Percentiles rank a stretch among this genome's conserved stretches.
Evolutionary conservation across 2,329 filamentous ascomycete genomes (phyloP).

Genomic region (Lachnellula cervina): DNA sequence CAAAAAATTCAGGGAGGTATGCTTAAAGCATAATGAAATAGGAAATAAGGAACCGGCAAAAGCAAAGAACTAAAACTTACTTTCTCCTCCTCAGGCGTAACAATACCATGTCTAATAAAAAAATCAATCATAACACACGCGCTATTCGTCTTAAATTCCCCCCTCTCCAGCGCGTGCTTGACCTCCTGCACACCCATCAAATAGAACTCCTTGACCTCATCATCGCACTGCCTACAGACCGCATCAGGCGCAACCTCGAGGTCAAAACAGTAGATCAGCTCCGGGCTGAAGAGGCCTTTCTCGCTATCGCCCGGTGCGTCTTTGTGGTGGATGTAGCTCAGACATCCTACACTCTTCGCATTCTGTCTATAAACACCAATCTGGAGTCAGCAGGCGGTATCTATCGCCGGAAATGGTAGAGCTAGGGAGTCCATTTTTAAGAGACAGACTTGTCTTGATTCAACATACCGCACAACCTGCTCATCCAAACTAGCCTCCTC

Average conservation of each 20-base stretch:
- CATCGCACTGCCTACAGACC: slow-evolving; percentile 63
- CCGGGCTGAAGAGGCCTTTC: slow-evolving; percentile 56
- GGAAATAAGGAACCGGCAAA: no score
- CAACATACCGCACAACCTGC: slow-evolving; percentile 45
- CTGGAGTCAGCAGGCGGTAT: no score
- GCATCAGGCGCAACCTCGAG: slow-evolving; percentile 57
- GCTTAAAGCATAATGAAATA: no score
- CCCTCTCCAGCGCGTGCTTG: slow-evolving; percentile 53
- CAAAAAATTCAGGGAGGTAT: no score
- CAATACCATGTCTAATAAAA: slow-evolving; percentile 68
- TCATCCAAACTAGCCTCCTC: slow-evolving; percentile 69
- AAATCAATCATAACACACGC: slow-evolving; percentile 76
- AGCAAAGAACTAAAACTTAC: no score
- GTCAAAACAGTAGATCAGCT: slow-evolving; percentile 73
- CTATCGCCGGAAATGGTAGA: no score
- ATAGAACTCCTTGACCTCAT: slow-evolving; percentile 73
- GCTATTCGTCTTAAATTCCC: slow-evolving; percentile 83
- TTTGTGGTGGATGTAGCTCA: slow-evolving; percentile 64
- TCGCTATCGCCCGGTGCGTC: slow-evolving; percentile 57
- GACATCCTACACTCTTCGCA: slow-evolving; percentile 50
- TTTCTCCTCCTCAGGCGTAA: slow-evolving; percentile 66
- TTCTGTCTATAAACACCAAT: slow-evolving; percentile 13
- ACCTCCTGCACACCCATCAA: slow-evolving; percentile 60
- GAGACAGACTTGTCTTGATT: no score
- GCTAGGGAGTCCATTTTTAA: no score